Evolutionary conservation across 805 yeast genomes (phyloP), one percentile per base, ranked within the genome.

Genomic region (Saccharomycopsis fermentans): DNA sequence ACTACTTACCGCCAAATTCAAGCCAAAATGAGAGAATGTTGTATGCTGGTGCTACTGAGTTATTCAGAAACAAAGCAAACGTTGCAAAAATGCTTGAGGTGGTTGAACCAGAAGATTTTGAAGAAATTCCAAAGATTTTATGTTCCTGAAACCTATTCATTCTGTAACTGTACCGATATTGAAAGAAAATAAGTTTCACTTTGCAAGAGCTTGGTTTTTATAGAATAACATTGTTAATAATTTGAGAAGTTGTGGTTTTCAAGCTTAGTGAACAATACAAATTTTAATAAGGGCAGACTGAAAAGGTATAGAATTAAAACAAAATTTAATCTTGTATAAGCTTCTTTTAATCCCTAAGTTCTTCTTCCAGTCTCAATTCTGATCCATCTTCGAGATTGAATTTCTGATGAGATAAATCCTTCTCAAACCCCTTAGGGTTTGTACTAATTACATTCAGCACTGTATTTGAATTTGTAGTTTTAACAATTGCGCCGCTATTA

Each of bases 31-130:
- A 80, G 66, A 83, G 86, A 69, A 91, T 90, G 97, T 72, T 88
- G 54, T 90, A 90, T 65, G 97, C 97, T 0, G 96, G 94, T 4
- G 95, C 96, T 1, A 80, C 88, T 24, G 97, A 91, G 68, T 71
- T 85, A 63, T 78, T 91, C 59, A 78, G 92, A 69, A 83, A 81
- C 55, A 84, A 85, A 64, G 85, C 91, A n/a, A 89, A 90, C 17
- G 90, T 88, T n/a, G 74, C 81, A 34, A 72, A 67, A 59, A 63
- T 71, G 48, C 61, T 72, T 27, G 75, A 73, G 52, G 71, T 71
- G 6, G 61, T 70, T 12, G 90, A 86, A 54, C 84, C 81, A 59
- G 91, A 86, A 43, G 92, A 87, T 56, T 78, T 86, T 39, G 87
- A 82, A 48, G 82, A 78, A 16, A 67, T 85, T 32, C 81, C 78